A percentile compares a stretch with the other conserved stretches of the same genome.
These are phyloP conservation scores for Nigrospora osmanthi DNA, from an alignment of 2,329 filamentous ascomycete genomes.

Conservation along the genomic window DNA sequence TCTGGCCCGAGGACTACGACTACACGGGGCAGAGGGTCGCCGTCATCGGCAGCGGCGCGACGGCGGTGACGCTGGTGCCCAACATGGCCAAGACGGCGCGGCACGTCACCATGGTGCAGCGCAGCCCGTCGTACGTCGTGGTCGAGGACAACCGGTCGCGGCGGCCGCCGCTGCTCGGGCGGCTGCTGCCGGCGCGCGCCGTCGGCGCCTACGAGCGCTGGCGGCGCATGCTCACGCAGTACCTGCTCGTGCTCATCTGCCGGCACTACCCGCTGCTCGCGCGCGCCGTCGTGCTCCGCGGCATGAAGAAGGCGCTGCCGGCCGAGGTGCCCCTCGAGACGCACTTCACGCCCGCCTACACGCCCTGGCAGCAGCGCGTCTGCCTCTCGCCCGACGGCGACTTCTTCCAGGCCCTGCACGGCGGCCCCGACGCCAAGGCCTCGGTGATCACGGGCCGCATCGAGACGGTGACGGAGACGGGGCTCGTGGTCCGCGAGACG, in stretches of 20 bases:
- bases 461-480: conserved; percentile 30
- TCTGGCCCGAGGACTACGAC: conserved; percentile 64
- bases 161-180: neutral
- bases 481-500: conserved; percentile 29
- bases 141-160: conserved; percentile 32
- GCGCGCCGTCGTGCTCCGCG: conserved; percentile 30
- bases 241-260: conserved; percentile 28
- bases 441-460: conserved; percentile 38
- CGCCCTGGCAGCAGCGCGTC: conserved; percentile 61
- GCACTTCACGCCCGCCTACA: conserved; percentile 46
- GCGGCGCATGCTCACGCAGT: neutral
- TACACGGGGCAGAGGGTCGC: conserved; percentile 61
- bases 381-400: conserved; percentile 46
- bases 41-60: conserved; percentile 72
- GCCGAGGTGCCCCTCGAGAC: conserved; percentile 36
- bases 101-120: conserved; percentile 72
- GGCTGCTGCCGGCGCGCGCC: conserved; percentile 2
- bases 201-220: conserved; percentile 4
- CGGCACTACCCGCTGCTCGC: conserved; percentile 37
- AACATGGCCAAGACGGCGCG: conserved; percentile 55
- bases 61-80: conserved; percentile 70
- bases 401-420: conserved; percentile 34
- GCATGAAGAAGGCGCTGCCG: conserved; percentile 29
- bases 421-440: conserved; percentile 18
- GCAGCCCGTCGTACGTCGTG: conserved; percentile 65